Percentiles rank a stretch among this genome's conserved stretches.
phyloP scores from a whole-genome alignment of 495 filamentous ascomycete genomes.

The Haplographium delicatum region DNA sequence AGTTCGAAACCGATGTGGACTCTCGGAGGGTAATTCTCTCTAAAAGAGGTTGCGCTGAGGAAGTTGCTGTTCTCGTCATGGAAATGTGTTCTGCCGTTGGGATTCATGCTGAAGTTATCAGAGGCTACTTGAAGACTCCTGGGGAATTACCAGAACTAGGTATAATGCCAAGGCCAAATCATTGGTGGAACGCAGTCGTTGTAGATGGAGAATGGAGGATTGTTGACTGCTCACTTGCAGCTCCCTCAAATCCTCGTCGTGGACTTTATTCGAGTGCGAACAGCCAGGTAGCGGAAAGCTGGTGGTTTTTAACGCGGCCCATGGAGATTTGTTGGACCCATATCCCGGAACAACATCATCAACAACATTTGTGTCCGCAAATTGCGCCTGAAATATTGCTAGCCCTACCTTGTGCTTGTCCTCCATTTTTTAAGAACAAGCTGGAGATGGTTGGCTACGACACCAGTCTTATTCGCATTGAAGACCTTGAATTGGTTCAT shows the following conservation, averaged over 20 bases:
- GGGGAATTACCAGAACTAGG: slow-evolving; percentile 77
- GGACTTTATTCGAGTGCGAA: slow-evolving; percentile 67
- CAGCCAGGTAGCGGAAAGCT: slow-evolving; percentile 67
- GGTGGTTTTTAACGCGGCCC: slow-evolving; percentile 87
- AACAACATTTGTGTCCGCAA: slow-evolving; percentile 90
- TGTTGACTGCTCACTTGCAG: slow-evolving; percentile 91
- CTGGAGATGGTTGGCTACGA: slow-evolving; percentile 83
- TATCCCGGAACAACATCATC: slow-evolving; percentile 73
- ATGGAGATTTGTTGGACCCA: slow-evolving; percentile 92
- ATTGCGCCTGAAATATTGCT: slow-evolving; percentile 78
- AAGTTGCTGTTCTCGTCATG: slow-evolving; percentile 79
- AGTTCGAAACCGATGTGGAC: slow-evolving; percentile 74
- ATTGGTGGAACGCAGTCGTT: slow-evolving; percentile 97
- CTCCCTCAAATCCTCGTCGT: slow-evolving; percentile 79
- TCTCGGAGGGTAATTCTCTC: slow-evolving; percentile 75
- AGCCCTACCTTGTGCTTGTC: slow-evolving; percentile 77
- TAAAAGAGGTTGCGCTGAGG: slow-evolving; percentile 80
- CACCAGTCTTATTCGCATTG: slow-evolving; percentile 78
- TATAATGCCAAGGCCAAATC: slow-evolving; percentile 74
- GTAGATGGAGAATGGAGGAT: slow-evolving; percentile 95
- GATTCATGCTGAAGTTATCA: slow-evolving; percentile 75
- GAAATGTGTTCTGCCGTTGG: slow-evolving; percentile 95
- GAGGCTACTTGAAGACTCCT: slow-evolving; percentile 84
- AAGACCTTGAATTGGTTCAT: slow-evolving; percentile 88
- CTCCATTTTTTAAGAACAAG: slow-evolving; percentile 78